A percentile compares a stretch with the other conserved stretches of the same genome.
Conservation (phyloP, 441 rosid species). For the Jatropha podagrica region DNA sequence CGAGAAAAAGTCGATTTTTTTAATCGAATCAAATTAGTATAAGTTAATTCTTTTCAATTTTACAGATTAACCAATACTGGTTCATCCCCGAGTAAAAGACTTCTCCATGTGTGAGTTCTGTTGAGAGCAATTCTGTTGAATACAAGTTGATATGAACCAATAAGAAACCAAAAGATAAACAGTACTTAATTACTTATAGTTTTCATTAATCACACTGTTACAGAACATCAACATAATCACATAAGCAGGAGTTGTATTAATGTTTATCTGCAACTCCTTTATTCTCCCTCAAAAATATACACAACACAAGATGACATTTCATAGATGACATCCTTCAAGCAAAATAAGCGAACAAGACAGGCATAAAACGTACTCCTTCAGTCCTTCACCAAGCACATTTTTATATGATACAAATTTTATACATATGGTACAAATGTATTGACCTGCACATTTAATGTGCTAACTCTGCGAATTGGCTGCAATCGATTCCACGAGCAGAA, state of each 20-base stretch:
- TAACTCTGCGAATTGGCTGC: slow-evolving; percentile 40
- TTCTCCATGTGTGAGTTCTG: too few relatives aligned
- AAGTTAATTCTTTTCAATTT: too few relatives aligned
- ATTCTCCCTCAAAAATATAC: background rate
- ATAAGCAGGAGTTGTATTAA: background rate
- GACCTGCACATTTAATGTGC: slow-evolving; percentile 22
- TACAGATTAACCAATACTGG: too few relatives aligned
- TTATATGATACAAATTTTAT: slow-evolving; percentile 24
- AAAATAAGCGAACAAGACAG: background rate
- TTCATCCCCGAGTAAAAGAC: too few relatives aligned
- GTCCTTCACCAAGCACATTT: slow-evolving; percentile 24
- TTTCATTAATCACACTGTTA: background rate
- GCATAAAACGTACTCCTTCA: background rate
- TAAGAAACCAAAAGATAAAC: too few relatives aligned
- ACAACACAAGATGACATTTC: background rate
- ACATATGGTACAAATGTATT: slow-evolving; percentile 22
- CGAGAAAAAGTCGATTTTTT: too few relatives aligned
- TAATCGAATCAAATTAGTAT: too few relatives aligned
- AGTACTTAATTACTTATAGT: too few relatives aligned
- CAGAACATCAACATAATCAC: background rate
- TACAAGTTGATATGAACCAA: too few relatives aligned
- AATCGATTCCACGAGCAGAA: slow-evolving; percentile 61
- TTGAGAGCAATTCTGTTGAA: too few relatives aligned
- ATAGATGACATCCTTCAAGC: background rate
- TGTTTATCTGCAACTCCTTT: background rate